phyloP scores from a whole-genome alignment of 2,329 filamentous ascomycete species.

The Pseudofabraea citricarpa region DNA sequence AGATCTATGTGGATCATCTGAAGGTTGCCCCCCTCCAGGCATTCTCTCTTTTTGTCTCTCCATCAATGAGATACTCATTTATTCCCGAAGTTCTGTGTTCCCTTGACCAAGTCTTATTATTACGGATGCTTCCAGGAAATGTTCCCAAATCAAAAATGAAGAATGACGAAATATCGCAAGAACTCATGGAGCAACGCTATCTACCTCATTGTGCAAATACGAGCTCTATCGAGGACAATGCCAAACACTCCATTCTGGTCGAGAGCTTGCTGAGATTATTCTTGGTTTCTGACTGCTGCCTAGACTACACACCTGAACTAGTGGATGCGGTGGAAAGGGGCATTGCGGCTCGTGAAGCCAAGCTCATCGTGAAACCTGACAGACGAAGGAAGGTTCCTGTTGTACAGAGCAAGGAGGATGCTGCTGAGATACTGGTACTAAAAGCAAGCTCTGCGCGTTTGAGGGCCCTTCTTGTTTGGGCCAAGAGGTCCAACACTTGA shows the following conservation, averaged over 20 bases:
- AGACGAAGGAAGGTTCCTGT: slow-evolving; percentile 38
- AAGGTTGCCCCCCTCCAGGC: slow-evolving; percentile 24
- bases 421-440: too few species aligned
- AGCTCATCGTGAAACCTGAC: slow-evolving; percentile 32
- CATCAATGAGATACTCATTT: slow-evolving; percentile 31
- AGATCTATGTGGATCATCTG: slow-evolving; percentile 39
- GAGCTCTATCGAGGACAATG: slow-evolving; percentile 44
- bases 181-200: slow-evolving; percentile 45
- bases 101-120: slow-evolving; percentile 48
- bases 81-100: slow-evolving; percentile 34
- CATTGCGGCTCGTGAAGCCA: slow-evolving; percentile 42
- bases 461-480: too few species aligned
- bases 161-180: slow-evolving; percentile 40
- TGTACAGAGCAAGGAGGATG: too few species aligned
- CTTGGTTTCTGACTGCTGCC: slow-evolving; percentile 25
- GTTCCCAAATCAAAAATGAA: slow-evolving; percentile 28
- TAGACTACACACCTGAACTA: slow-evolving; percentile 25
- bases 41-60: slow-evolving; percentile 38
- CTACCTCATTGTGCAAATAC: slow-evolving; percentile 49
- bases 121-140: slow-evolving; percentile 37
- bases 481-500: too few species aligned
- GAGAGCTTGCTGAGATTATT: slow-evolving; percentile 48
- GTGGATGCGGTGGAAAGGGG: slow-evolving; percentile 44
- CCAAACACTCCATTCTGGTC: slow-evolving; percentile 49
- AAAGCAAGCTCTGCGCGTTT: too few species aligned